Base-by-base conservation (phyloP, 495 filamentous ascomycete genomes). In the Aspergillus sclerotioniger region DNA sequence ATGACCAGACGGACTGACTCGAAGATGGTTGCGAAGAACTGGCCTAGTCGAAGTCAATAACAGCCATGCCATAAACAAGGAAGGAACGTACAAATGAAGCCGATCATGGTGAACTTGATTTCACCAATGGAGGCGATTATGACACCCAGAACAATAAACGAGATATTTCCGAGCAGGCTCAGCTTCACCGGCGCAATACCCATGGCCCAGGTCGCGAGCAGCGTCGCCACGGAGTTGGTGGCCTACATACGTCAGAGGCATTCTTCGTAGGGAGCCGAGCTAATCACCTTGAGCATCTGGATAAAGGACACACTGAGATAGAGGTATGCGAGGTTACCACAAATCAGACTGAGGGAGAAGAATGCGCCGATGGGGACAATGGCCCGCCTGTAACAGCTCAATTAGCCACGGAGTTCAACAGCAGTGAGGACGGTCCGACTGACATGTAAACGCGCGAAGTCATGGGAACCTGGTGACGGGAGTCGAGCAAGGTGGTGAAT, bases 231-330 rank as follows among this genome's bases (percentile, higher is more conserved):
- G n/a, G 90, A 90, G 45, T 87, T 93, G 45, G 89, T 92, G 58
- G 91, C 91, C 89, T 91, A 54, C 39, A 57, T 5, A 31, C 31
- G 16, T 50, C 16, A 50, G 44, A 35, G 13, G n/a, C 8, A 5
- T 29, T n/a, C 20, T 50, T 33, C 8, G 19, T 54, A 16, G 17
- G 29, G n/a, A n/a, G 25, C 15, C n/a, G 15, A 21, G 54, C 77
- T 52, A 50, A 16, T 32, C 31, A 87, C 87, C 89, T 96, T 96
- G 66, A 96, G 81, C 91, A 96, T 96, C 80, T 96, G 91, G 67
- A 96, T 95, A 75, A 96, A 96, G 41, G 90, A 84, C 54, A 95
- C 90, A 67, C 86, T 89, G 60, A 96, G 84, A 73, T 92, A 92
- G 56, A 96, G 81, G 71, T 95, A 96, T 57, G 91, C 88, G 67